Conservation (phyloP, 768 basidiomycete species). For the Russula emetica region DNA sequence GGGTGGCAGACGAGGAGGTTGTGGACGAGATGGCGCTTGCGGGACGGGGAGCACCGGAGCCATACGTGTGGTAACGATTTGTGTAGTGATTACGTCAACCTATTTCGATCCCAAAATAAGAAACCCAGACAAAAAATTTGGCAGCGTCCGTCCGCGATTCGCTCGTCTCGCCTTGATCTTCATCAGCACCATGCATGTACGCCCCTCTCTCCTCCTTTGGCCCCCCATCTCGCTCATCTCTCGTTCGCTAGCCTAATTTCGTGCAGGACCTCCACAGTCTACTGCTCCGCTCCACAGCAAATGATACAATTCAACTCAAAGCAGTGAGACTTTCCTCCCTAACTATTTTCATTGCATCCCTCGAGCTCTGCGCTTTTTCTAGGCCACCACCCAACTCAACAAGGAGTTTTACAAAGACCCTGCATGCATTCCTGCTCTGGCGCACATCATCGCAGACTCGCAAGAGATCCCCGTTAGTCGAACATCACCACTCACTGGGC, state of each 20-base stretch:
- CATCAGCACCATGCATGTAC: constrained; percentile 8
- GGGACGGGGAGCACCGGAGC: constrained; percentile 41
- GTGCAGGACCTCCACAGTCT: constrained; percentile 80
- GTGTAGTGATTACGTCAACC: background rate
- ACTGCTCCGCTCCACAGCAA: constrained; percentile 78
- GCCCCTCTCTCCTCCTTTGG: constrained; percentile 8
- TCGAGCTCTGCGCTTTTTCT: background rate
- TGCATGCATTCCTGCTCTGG: constrained; percentile 85
- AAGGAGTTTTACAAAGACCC: constrained; percentile 91
- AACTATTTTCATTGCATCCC: constrained; percentile 18
- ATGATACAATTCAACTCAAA: constrained; percentile 87
- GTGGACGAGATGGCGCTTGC: constrained; percentile 60
- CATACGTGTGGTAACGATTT: constrained; percentile 16
- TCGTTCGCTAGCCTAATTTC: constrained; percentile 52
- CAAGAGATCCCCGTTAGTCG: constrained; percentile 75
- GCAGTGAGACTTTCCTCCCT: constrained; percentile 52
- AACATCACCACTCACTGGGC: background rate
- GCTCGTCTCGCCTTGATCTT: constrained; percentile 17
- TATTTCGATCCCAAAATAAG: constrained; percentile 30
- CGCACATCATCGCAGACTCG: constrained; percentile 78
- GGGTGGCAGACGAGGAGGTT: constrained; percentile 64
- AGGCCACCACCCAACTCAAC: constrained; percentile 92
- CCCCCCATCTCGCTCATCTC: background rate
- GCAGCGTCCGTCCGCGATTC: constrained; percentile 30
- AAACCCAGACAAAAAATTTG: constrained; percentile 61